Conservation (phyloP, 2,329 filamentous ascomycete genomes). For the Fusarium gaditjirri region DNA sequence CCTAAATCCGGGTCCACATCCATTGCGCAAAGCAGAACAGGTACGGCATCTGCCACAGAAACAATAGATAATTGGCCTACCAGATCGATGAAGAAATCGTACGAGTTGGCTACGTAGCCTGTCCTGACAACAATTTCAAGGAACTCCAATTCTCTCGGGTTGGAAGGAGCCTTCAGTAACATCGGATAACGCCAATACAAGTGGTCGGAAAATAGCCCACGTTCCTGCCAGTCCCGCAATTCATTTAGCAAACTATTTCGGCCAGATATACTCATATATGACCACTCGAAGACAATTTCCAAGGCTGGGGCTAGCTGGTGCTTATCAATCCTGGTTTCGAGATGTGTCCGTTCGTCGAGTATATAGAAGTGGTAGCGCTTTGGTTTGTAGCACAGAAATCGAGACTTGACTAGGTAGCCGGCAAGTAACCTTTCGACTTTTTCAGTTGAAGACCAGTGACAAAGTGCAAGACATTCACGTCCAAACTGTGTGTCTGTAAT, state of each 20-base stretch:
- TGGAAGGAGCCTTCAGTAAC: fast-evolving
- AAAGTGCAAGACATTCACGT: not conserved
- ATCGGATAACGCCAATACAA: fast-evolving
- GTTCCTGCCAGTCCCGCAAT: not conserved
- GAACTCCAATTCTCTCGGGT: not conserved
- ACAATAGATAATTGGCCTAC: fast-evolving
- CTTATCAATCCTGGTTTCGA: fast-evolving
- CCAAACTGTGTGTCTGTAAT: fast-evolving
- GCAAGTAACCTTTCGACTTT: fast-evolving
- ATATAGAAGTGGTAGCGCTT: no score
- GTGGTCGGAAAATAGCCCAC: fast-evolving
- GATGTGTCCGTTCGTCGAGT: not conserved
- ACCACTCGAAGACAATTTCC: no score
- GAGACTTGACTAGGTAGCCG: fast-evolving
- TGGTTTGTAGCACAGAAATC: fast-evolving
- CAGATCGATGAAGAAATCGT: fast-evolving
- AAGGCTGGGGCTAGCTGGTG: not conserved
- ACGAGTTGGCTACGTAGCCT: fast-evolving
- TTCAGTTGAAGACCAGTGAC: fast-evolving
- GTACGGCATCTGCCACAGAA: fast-evolving
- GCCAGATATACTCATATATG: no score
- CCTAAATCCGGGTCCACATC: no score
- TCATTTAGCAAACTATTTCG: fast-evolving
- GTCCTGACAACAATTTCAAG: fast-evolving
- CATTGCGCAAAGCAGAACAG: not conserved